Percentiles rank a stretch among this genome's conserved stretches.
Conservation (phyloP, 163 green algal species). For the Coccomyxa subellipsoidea region DNA sequence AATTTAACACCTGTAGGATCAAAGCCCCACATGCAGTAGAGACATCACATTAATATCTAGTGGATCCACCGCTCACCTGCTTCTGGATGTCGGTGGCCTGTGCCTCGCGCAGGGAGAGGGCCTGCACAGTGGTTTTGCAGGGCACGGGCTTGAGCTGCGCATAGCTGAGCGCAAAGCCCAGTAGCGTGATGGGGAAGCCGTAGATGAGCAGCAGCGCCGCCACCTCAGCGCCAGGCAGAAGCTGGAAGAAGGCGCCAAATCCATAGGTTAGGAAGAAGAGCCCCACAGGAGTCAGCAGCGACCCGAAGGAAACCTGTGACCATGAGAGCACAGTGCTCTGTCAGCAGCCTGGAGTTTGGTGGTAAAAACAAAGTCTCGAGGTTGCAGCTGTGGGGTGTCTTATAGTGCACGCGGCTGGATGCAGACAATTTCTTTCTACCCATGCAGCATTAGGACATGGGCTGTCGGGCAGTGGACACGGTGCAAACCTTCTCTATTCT, state of each 20-base stretch:
- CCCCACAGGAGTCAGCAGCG: slow-evolving; percentile 80
- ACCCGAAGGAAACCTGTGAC: slow-evolving; percentile 84
- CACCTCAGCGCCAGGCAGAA: slow-evolving; percentile 84
- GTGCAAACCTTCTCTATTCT: slow-evolving; percentile 27
- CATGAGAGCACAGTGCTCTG: too few species aligned
- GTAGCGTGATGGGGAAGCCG: slow-evolving; percentile 91
- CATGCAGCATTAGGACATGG: too few species aligned
- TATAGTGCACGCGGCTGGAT: too few species aligned
- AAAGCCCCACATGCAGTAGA: too few species aligned
- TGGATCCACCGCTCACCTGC: slow-evolving; percentile 77
- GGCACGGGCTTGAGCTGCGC: slow-evolving; percentile 88
- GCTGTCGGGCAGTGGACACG: too few species aligned
- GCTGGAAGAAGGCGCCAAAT: slow-evolving; percentile 91
- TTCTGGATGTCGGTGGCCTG: slow-evolving; percentile 97
- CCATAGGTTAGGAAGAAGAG: slow-evolving; percentile 77
- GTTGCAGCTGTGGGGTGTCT: too few species aligned
- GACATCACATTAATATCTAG: too few species aligned
- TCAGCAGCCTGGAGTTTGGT: too few species aligned
- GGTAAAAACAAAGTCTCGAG: too few species aligned
- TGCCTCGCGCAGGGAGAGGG: slow-evolving; percentile 65
- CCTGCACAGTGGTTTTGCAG: slow-evolving; percentile 78
- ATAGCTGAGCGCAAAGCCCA: slow-evolving; percentile 95
- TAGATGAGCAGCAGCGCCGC: slow-evolving; percentile 95
- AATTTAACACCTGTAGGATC: too few species aligned
- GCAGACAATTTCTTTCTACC: too few species aligned